Evolutionary conservation across 768 basidiomycete species (phyloP), one percentile per base, ranked within the genome.

Genomic region (Boletus subparvulus): DNA sequence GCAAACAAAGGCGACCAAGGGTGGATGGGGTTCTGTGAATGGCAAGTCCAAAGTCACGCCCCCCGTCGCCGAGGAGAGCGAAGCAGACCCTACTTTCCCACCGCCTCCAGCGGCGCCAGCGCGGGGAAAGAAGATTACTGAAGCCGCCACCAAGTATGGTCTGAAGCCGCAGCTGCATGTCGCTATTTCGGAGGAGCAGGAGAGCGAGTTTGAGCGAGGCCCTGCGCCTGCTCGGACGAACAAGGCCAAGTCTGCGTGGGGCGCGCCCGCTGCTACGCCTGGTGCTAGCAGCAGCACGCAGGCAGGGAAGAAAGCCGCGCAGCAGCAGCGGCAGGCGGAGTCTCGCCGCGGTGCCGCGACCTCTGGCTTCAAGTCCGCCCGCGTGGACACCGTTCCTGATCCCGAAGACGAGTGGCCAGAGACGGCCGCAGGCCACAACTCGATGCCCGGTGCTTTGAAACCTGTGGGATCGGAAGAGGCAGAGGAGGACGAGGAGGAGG

Each of bases 401-500:
- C 53, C 56, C 43, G 64, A 59, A 16, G 60, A 61, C 24, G 58
- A 46, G 14, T 56, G 57, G 39, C 42, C 24, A 10, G 48, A 30
- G 12, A 50, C 33, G 16, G 36, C 6, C 17, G 32, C 39, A 5
- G 49, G 47, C 9, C 49, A 40, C 12, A 21, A 41, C 40, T 19
- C 16, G 12, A 59, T 60, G 45, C 55, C 61, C 2, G 58, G 62
- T 41, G 39, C 55, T 2, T 32, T 62, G 33, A 32, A 47, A 3
- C 52, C 55, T 3, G 50, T 36, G 12, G 50, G 17, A 14, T 19
- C 41, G 19, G 61, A 61, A 5, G 63, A 50, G 4, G 52, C 28
- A 7, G 65, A 61, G 3, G 55, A 50, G 1, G 64, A 63, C 2
- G 67, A 62, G 0, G 69, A 71, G 3, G 67, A 65, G 33, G 59